Evolutionary conservation across 768 basidiomycete species (phyloP).

Genomic region (Scleroderma bovista): DNA sequence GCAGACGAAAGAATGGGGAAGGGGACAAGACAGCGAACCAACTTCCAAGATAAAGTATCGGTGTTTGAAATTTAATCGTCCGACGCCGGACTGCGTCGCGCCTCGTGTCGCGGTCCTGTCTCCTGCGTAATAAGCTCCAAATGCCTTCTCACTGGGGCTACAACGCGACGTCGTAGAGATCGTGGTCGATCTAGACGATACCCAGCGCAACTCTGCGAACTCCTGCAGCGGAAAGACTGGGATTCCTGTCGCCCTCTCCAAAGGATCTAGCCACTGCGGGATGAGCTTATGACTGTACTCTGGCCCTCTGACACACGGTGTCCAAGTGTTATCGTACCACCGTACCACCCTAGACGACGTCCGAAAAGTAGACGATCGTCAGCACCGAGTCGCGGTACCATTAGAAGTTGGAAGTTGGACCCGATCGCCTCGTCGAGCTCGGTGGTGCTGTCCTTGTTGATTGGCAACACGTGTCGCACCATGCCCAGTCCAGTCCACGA

Average conservation of each 20-base stretch:
- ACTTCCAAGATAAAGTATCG: too few species aligned
- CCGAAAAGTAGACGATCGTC: slow-evolving; percentile 6
- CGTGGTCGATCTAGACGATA: background rate
- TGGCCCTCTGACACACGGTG: background rate
- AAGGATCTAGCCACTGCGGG: background rate
- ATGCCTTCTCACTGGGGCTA: slow-evolving; percentile 8
- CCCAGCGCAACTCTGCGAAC: slow-evolving; percentile 4
- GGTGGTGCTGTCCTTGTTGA: slow-evolving; percentile 13
- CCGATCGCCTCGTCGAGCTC: slow-evolving; percentile 8
- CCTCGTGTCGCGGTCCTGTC: too few species aligned
- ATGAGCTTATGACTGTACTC: slow-evolving; percentile 6
- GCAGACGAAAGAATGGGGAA: too few species aligned
- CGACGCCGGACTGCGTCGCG: too few species aligned
- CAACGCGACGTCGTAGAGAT: slow-evolving; percentile 9
- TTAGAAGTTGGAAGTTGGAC: slow-evolving; percentile 6
- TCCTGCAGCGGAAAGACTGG: background rate
- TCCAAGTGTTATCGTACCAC: slow-evolving; percentile 4
- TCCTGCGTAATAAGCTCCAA: slow-evolving; percentile 9
- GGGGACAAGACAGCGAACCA: too few species aligned
- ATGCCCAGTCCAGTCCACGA: slow-evolving; percentile 1
- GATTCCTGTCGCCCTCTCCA: slow-evolving; percentile 1
- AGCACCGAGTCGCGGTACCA: slow-evolving; percentile 8
- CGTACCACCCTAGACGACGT: slow-evolving; percentile 1
- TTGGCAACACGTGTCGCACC: slow-evolving; percentile 10
- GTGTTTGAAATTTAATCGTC: too few species aligned